Percentiles rank a stretch among this genome's conserved stretches.
phyloP scores from a whole-genome alignment of 805 yeast species.

The Saccharomycopsis sp. region DNA sequence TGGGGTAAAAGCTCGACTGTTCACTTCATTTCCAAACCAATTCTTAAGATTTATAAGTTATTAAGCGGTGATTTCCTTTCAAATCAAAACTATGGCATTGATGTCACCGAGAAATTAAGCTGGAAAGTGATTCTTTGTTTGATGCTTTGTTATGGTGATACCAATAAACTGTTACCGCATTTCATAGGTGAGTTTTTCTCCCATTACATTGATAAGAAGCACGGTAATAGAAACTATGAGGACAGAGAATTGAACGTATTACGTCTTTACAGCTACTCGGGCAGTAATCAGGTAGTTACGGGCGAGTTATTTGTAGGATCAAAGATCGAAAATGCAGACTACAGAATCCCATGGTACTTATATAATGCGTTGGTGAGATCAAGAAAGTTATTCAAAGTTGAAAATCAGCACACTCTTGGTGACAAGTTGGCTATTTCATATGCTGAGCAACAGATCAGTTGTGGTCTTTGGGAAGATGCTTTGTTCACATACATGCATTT shows the following conservation, averaged over 20 bases:
- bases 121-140: slow-evolving; percentile 64
- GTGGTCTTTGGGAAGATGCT: slow-evolving; percentile 51
- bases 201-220: slow-evolving; percentile 18
- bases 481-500: slow-evolving; percentile 58
- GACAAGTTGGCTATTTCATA: slow-evolving; percentile 37
- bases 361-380: slow-evolving; percentile 35
- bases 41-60: slow-evolving; percentile 57
- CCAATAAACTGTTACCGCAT: slow-evolving; percentile 31
- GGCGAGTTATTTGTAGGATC: slow-evolving; percentile 17
- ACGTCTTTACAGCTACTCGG: slow-evolving; percentile 27
- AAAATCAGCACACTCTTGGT: slow-evolving; percentile 24
- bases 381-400: slow-evolving; percentile 25
- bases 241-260: slow-evolving; percentile 25
- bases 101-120: slow-evolving; percentile 41
- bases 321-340: slow-evolving; percentile 26
- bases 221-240: slow-evolving; percentile 16
- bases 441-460: slow-evolving; percentile 44
- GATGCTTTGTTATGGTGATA: slow-evolving; percentile 56
- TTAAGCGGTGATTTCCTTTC: slow-evolving; percentile 46
- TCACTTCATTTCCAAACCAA: slow-evolving; percentile 43
- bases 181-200: slow-evolving; percentile 28
- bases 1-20: slow-evolving; percentile 49
- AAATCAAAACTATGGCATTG: slow-evolving; percentile 28
- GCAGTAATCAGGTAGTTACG: slow-evolving; percentile 20
- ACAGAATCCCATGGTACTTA: slow-evolving; percentile 46